These are phyloP conservation scores for Hyphopichia buzzinii DNA, from an alignment of 1,139 yeast species.

Conservation along the genomic window DNA sequence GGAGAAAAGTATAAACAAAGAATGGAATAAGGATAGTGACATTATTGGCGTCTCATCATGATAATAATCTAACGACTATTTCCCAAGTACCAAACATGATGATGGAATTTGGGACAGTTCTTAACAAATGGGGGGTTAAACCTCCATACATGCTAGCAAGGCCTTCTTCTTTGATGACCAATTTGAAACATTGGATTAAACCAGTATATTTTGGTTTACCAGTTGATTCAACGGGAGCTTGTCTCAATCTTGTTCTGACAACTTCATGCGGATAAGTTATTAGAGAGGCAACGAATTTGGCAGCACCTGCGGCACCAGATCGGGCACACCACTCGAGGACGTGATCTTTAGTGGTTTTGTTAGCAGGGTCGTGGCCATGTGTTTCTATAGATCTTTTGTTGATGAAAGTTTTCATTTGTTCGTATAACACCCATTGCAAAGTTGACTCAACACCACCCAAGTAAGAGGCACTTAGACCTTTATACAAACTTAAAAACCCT, in stretches of 20 bases:
- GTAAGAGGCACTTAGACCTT: conserved; percentile 91
- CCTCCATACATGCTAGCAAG: conserved; percentile 95
- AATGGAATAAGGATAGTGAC: background rate
- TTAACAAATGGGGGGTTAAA: conserved; percentile 88
- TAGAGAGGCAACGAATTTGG: conserved; percentile 88
- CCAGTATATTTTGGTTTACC: conserved; percentile 91
- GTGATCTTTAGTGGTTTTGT: conserved; percentile 57
- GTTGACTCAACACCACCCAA: conserved; percentile 93
- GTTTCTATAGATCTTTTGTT: conserved; percentile 52
- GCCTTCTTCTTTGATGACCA: conserved; percentile 89
- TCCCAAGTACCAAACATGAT: conserved; percentile 99
- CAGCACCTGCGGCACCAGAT: conserved; percentile 97
- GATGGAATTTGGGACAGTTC: conserved; percentile 97
- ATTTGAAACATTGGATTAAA: conserved; percentile 76
- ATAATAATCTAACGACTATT: conserved; percentile 69
- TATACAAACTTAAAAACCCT: conserved; percentile 77
- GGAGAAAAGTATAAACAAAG: background rate
- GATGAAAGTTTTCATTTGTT: conserved; percentile 82
- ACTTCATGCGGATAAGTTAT: conserved; percentile 98
- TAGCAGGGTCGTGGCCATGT: conserved; percentile 41
- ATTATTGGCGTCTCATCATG: conserved; percentile 19
- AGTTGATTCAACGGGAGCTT: conserved; percentile 74
- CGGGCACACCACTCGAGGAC: conserved; percentile 91
- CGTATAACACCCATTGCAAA: conserved; percentile 94
- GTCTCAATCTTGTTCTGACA: conserved; percentile 91